Percentiles rank a stretch among this genome's conserved stretches.
These are phyloP conservation scores for Penicillium crystallinum DNA, from an alignment of 495 filamentous ascomycete genomes.

Conservation along the genomic window DNA sequence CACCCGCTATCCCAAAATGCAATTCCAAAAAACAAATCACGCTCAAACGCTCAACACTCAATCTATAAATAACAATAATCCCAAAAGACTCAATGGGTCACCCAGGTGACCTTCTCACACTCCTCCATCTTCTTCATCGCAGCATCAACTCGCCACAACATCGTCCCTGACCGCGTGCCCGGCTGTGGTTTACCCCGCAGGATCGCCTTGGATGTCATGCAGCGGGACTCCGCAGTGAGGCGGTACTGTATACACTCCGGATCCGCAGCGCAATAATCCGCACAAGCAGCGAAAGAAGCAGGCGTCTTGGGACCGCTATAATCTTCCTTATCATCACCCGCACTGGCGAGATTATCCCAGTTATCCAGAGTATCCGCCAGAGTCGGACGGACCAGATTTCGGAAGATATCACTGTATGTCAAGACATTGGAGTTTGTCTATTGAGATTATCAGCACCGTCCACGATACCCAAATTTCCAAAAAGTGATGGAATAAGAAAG, in stretches of 20 bases:
- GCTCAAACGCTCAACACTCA: not conserved
- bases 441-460: not conserved
- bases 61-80: not conserved
- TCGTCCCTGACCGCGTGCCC: slow-evolving; percentile 24
- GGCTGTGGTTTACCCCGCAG: slow-evolving; percentile 11
- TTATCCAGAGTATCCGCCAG: slow-evolving; percentile 13
- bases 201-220: slow-evolving; percentile 18
- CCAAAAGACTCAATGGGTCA: not conserved
- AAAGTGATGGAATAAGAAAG: too few species aligned
- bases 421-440: slow-evolving; percentile 15
- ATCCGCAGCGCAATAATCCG: slow-evolving; percentile 28
- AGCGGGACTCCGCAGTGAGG: slow-evolving; percentile 25
- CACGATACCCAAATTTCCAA: too few species aligned
- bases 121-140: slow-evolving; percentile 11
- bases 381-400: slow-evolving; percentile 17
- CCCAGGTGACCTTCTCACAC: slow-evolving; percentile 11
- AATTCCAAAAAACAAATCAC: not conserved
- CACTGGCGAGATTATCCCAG: slow-evolving; percentile 27
- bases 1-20: not conserved
- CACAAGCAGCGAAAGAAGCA: slow-evolving; percentile 30
- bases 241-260: slow-evolving; percentile 38
- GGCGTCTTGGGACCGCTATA: slow-evolving; percentile 8
- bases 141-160: slow-evolving; percentile 28
- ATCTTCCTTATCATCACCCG: slow-evolving; percentile 7
- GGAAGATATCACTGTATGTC: slow-evolving; percentile 24